Percentiles rank a stretch among this genome's conserved stretches.
phyloP scores from a whole-genome alignment of 371 early-diverging fungal genomes.

The Racocetra persica region DNA sequence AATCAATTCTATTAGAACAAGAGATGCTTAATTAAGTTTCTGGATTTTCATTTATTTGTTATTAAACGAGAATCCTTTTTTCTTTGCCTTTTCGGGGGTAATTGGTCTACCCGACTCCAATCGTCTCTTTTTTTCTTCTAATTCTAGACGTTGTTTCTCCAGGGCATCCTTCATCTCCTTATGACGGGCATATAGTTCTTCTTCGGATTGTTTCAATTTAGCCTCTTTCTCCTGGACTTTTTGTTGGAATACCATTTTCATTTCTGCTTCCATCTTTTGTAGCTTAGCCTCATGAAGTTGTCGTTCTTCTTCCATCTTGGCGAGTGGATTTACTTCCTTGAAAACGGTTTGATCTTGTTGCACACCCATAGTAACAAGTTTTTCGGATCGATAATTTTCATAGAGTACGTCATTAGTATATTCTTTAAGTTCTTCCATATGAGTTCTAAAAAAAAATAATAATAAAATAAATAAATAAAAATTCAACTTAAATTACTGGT shows the following conservation, averaged over 20 bases:
- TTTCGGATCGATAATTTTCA: slow-evolving; percentile 91
- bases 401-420: slow-evolving; percentile 85
- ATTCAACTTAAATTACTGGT: neutral
- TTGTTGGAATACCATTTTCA: slow-evolving; percentile 97
- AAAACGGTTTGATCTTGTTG: slow-evolving; percentile 82
- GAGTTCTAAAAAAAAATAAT: slow-evolving; percentile 60
- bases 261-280: slow-evolving; percentile 97
- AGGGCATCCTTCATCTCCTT: slow-evolving; percentile 96
- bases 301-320: slow-evolving; percentile 94
- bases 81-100: slow-evolving; percentile 84
- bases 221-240: slow-evolving; percentile 98
- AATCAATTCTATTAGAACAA: slow-evolving; percentile 20
- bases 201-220: slow-evolving; percentile 96
- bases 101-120: slow-evolving; percentile 84
- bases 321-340: slow-evolving; percentile 87
- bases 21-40: neutral
- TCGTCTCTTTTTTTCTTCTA: slow-evolving; percentile 93
- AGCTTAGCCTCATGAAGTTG: slow-evolving; percentile 93
- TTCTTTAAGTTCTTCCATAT: slow-evolving; percentile 93
- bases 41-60: slow-evolving; percentile 54
- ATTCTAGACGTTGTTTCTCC: slow-evolving; percentile 90
- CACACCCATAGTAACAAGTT: slow-evolving; percentile 81
- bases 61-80: slow-evolving; percentile 80
- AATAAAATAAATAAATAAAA: neutral
- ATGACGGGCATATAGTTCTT: slow-evolving; percentile 95